Evolutionary conservation across 1,284 basidiomycete genomes (phyloP), one percentile per base, ranked within the genome.

Genomic region (Flammula alnicola): DNA sequence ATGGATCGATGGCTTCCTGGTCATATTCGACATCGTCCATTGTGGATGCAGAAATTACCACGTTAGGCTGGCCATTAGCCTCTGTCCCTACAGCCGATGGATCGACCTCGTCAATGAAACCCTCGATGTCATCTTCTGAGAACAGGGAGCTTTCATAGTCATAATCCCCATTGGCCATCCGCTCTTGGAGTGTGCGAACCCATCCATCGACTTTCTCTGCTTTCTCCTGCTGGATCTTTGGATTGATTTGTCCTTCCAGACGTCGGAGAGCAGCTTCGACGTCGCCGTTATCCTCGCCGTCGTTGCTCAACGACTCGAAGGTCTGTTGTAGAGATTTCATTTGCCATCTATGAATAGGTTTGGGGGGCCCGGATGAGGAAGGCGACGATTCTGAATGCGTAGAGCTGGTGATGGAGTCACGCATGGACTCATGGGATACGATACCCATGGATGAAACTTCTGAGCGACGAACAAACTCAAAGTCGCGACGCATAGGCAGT

Each of bases 221-320:
- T 63, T 88, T 91, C 59, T 84, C 82, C 56, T 79, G 73, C 61
- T 86, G 80, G 59, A 82, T 78, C 55, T 82, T 74, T 0, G 79
- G 79, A 64, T 89, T 91, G 50, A 94, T 89, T 63, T 92, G 84
- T 0, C 92, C 92, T 66, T 95, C 91, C 39, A 95, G 75, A 8
- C 87, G 75, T 31, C 79, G 76, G 52, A 95, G 64, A 5, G 93
- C 92, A 6, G 84, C 87, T 42, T 93, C 90, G 12, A 90, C 86
- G 58, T 89, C 91, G 0, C 91, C 90, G 19, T 49, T 55, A 3
- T 67, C 77, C 51, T 85, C 87, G 17, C 81, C 88, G 6, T 91
- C 82, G 49, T 90, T 84, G 56, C 83, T 88, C 47, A 92, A 66
- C 16, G 86, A 87, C 52, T 91, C 87, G 20, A 89, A 63, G 0